These are phyloP conservation scores for Scenedesmus sp. DNA, from an alignment of 163 green algal species.

Conservation along the genomic window DNA sequence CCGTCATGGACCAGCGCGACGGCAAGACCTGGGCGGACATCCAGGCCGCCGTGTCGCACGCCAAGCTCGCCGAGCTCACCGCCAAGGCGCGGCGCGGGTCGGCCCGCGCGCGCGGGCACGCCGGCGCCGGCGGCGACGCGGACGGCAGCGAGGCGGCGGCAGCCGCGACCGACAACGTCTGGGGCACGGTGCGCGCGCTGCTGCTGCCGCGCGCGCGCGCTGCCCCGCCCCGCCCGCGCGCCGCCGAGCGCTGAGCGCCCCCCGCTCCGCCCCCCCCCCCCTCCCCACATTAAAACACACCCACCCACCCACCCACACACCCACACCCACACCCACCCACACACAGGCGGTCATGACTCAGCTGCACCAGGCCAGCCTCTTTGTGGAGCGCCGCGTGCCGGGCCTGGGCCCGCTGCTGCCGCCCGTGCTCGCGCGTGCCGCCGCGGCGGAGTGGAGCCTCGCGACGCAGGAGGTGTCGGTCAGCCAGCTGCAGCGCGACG, in stretches of 20 bases:
- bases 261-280: too few species aligned
- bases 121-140: too few species aligned
- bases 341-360: not conserved
- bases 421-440: not conserved
- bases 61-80: too few species aligned
- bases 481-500: conserved; percentile 26
- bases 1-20: not conserved
- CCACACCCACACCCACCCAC: not conserved
- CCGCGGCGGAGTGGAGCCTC: not conserved
- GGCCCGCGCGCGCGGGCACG: too few species aligned
- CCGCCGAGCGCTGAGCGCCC: too few species aligned
- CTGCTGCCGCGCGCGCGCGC: too few species aligned
- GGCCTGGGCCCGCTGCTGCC: not conserved
- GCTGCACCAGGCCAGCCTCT: not conserved
- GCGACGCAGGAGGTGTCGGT: not conserved
- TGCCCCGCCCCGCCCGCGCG: too few species aligned
- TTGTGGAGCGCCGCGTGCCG: not conserved
- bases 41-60: not conserved
- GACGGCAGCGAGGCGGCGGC: too few species aligned
- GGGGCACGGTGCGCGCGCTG: too few species aligned
- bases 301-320: not conserved
- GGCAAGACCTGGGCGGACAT: not conserved
- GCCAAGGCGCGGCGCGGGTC: too few species aligned
- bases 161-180: too few species aligned
- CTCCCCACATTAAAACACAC: not conserved